Base-by-base conservation (phyloP, 2,329 filamentous ascomycete genomes). In the Hymenotorrendiella dingleyae region DNA sequence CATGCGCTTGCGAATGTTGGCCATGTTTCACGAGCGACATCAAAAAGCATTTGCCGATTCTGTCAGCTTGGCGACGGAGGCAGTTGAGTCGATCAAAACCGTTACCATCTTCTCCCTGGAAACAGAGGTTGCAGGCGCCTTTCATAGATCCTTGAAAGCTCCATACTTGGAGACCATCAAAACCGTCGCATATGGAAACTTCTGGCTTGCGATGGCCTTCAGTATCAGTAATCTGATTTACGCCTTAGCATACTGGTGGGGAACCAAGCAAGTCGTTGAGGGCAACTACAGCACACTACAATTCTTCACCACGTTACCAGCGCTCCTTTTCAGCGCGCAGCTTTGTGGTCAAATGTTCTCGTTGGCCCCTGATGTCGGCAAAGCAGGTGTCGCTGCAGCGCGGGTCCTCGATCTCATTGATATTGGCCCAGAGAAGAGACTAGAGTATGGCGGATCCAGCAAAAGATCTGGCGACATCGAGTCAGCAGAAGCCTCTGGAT, bases 231-330 rank as follows among this genome's bases (percentile, higher is more conserved):
- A 82, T 54, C 69, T 85, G 33, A 75, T 86, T 19, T 85, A 88
- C 56, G 82, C 83, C 0, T 73, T 90, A 40, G 80, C 83, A 1
- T 88, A 87, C 63, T 89, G 83, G 82, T 89, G 84, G 83, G 84
- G 84, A 4, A 74, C 82, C 0, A 82, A 78, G 53, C 77, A 81
- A 45, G 85, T 89, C 47, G 73, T 81, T 41, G 69, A 72, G 28
- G 82, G 84, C 4, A 67, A 75, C 44, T 83, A 82, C 52, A 71
- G 63, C 76, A 76, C 32, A 76, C 79, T 36, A 21, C 74, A 84
- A 9, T 89, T 88, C 66, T 78, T 89, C 58, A 83, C 86, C 53
- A 81, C 89, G 8, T 69, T 87, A 2, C 72, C 84, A 12, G 72
- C 82, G 3, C 74, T 89, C 54, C 72, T 89, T 1, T 77, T 88